Evolutionary conservation across 768 basidiomycete species (phyloP), one percentile per base, ranked within the genome.

Genomic region (Hypholoma fasciculare): DNA sequence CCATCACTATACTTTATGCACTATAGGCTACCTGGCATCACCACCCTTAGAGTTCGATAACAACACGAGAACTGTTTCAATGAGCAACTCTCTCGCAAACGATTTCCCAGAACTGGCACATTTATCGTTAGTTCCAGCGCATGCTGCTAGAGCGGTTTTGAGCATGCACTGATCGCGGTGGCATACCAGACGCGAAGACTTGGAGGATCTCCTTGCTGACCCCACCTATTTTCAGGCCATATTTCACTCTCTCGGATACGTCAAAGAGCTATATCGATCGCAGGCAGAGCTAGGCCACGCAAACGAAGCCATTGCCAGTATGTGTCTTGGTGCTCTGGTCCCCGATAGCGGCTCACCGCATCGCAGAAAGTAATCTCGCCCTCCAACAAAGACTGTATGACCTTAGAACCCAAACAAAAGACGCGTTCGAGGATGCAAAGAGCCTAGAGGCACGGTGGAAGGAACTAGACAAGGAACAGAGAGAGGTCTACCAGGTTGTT

Each of bases 191-290:
- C 85, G 91, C 51, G 89, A 92, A 62, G 94, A 95, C 65, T 80
- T 98, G n/a, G 92, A 97, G 71, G 94, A 96, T 67, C 76, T 97
- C 4, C 74, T 97, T 19, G 78, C 81, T 13, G 92, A 97, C 68
- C 89, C 87, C 0, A 74, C 76, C 14, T 95, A 95, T 70, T 95
- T 96, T 62, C 90, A 96, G 69, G 90, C 95, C 7, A 77, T 90
- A 60, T 89, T 98, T 61, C 89, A 95, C 71, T 85, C 91, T 1
- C 74, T 96, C 9, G 76, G 85, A 2, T 78, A 79, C 26, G 92
- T 96, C 40, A 88, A 89, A 66, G 78, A 81, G 14, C 76, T 94
- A 57, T 89, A 94, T 62, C 81, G 85, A 59, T 83, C 86, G 0
- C 91, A 95, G 65, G 78, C 88, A 11, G 88, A 90, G 61, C 81